Evolutionary conservation across 2,329 filamentous ascomycete genomes (phyloP), one percentile per base, ranked within the genome.

Genomic region (Penicillium sp.): DNA sequence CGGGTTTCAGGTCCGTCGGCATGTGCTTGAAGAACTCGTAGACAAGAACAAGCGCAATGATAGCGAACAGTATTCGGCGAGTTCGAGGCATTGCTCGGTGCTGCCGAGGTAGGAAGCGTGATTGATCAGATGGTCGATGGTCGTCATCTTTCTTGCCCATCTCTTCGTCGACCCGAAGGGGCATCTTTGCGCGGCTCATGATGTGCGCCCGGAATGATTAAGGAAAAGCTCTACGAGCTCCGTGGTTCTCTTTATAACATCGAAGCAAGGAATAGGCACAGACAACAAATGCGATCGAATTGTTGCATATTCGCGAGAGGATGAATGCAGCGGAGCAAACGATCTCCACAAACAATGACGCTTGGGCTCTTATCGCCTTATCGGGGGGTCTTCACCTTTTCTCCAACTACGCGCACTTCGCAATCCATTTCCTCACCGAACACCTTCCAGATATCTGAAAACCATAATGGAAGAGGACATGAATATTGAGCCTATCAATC

Each of bases 1-100:
- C 68, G 39, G 75, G 72, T 23, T 64, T 60, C 19, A 82, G 65
- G 61, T 81, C 79, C 12, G 75, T 80, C 9, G 87, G 86, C 55
- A 89, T 83, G 69, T 88, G 84, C 64, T 83, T 82, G 68, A 88
- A 74, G 68, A 91, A 84, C 60, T 90, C 75, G 70, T 88, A 89
- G 23, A 91, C 59, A 29, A 82, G 69, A 82, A 68, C 47, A 81
- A 73, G 35, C 4, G 82, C 77, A 47, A 82, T 54, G 5, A 82
- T 51, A 36, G 76, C 78, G 6, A 83, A 55, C 15, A 78, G 68
- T 33, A 86, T 67, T 49, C 87, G 83, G 68, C 82, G 83, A 52
- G 71, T 71, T 21, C 76, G 74, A 51, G 74, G 72, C 15, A 65
- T 57, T 58, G 67, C 68, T 66, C 72, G 70, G 50, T 73, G 65